Conservation (phyloP, 1,284 basidiomycete genomes). For the Rhodofomes roseus region DNA sequence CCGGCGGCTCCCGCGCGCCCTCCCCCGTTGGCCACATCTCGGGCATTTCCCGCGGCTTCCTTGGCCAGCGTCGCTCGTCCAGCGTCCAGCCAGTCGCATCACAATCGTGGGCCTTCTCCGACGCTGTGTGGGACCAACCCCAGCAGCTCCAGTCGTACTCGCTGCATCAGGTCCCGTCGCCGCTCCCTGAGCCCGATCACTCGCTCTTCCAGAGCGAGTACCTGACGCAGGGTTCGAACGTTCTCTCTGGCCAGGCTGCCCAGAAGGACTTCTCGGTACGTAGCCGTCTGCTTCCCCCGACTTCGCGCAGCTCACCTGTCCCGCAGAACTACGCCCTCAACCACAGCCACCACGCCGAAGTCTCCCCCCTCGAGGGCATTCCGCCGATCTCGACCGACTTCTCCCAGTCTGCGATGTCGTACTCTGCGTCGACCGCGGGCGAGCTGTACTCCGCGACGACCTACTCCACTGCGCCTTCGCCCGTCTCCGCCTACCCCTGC, state of each 20-base stretch:
- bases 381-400: slow-evolving; percentile 14
- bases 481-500: neutral
- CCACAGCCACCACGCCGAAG: slow-evolving; percentile 17
- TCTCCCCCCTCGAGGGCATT: slow-evolving; percentile 29
- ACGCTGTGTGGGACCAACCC: slow-evolving; percentile 15
- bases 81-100: slow-evolving; percentile 31
- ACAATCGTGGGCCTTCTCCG: slow-evolving; percentile 17
- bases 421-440: slow-evolving; percentile 10
- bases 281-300: neutral
- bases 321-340: slow-evolving; percentile 16
- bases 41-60: slow-evolving; percentile 33
- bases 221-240: neutral
- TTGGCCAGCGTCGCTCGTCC: slow-evolving; percentile 39
- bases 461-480: neutral
- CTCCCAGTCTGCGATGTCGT: slow-evolving; percentile 12
- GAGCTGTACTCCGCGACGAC: slow-evolving; percentile 2
- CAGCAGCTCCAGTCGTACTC: slow-evolving; percentile 17
- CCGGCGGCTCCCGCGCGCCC: slow-evolving; percentile 34
- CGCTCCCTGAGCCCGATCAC: slow-evolving; percentile 49
- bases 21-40: slow-evolving; percentile 45
- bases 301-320: neutral
- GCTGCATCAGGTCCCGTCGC: slow-evolving; percentile 39
- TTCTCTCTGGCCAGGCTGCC: neutral
- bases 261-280: neutral
- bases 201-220: slow-evolving; percentile 46